These are phyloP conservation scores for Fraxinus angustifolia DNA, from an alignment of 305 asterid species.

Conservation along the genomic window DNA sequence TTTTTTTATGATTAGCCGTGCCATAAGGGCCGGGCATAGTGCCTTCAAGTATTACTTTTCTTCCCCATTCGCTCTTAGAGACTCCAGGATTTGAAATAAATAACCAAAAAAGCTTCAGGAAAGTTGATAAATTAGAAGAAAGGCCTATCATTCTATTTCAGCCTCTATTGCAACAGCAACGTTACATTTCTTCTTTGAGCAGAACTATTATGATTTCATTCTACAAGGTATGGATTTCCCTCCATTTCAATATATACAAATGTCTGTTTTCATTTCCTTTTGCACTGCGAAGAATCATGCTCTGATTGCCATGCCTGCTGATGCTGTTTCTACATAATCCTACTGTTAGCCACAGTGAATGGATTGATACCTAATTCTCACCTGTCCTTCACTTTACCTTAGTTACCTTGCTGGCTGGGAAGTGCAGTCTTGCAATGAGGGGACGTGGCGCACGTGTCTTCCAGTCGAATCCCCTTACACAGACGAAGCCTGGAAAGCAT, in stretches of 20 bases:
- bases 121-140: background rate
- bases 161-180: background rate
- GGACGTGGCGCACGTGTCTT: constrained; percentile 79
- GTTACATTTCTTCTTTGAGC: background rate
- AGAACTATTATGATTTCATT: background rate
- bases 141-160: background rate
- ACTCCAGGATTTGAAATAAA: background rate
- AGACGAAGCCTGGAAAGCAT: constrained; percentile 72
- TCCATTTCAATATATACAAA: background rate
- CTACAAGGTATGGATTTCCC: background rate
- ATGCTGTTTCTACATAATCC: constrained; percentile 1
- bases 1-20: background rate
- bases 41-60: background rate
- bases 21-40: background rate
- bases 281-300: background rate
- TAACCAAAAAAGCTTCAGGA: background rate
- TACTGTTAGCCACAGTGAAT: background rate
- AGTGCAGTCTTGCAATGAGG: constrained; percentile 80
- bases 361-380: constrained; percentile 28
- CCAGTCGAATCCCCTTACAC: constrained; percentile 91
- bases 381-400: constrained; percentile 53
- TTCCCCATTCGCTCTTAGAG: background rate
- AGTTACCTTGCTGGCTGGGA: constrained; percentile 74
- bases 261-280: background rate
- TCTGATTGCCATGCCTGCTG: background rate